Conservation (phyloP, 306 rosid genomes). For the Gastrolobium bilobum region DNA sequence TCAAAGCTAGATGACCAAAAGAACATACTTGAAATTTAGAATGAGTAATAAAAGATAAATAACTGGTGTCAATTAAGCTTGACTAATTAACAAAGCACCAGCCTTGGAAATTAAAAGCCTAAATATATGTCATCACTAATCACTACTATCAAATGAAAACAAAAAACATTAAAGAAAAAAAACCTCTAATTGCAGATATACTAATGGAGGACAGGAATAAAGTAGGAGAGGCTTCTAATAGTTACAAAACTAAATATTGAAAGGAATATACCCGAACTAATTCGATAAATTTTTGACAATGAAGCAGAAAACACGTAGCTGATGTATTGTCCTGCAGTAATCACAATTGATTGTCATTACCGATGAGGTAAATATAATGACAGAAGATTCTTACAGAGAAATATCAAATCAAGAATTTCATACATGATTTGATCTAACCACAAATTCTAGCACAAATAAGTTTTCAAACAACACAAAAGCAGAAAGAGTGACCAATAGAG, state of each 20-base stretch:
- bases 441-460: slow-evolving; percentile 11
- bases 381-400: slow-evolving; percentile 32
- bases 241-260: slow-evolving; percentile 38
- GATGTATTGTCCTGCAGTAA: slow-evolving; percentile 88
- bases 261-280: slow-evolving; percentile 87
- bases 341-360: slow-evolving; percentile 46
- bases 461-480: slow-evolving; percentile 3
- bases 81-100: slow-evolving; percentile 23
- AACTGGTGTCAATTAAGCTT: neutral
- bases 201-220: slow-evolving; percentile 7
- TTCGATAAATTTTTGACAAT: slow-evolving; percentile 94
- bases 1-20: slow-evolving; percentile 18
- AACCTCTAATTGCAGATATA: neutral
- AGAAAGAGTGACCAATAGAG: slow-evolving; percentile 11
- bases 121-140: slow-evolving; percentile 14
- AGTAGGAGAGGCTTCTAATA: neutral
- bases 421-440: slow-evolving; percentile 21
- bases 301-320: slow-evolving; percentile 93
- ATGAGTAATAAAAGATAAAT: neutral
- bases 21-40: neutral
- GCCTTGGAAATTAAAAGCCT: slow-evolving; percentile 28
- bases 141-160: slow-evolving; percentile 22
- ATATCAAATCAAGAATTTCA: slow-evolving; percentile 32
- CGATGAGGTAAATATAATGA: slow-evolving; percentile 16
- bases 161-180: neutral